Evolutionary conservation across 202 grass and related monocot genomes (phyloP).

Genomic region (Zoysia matrella): DNA sequence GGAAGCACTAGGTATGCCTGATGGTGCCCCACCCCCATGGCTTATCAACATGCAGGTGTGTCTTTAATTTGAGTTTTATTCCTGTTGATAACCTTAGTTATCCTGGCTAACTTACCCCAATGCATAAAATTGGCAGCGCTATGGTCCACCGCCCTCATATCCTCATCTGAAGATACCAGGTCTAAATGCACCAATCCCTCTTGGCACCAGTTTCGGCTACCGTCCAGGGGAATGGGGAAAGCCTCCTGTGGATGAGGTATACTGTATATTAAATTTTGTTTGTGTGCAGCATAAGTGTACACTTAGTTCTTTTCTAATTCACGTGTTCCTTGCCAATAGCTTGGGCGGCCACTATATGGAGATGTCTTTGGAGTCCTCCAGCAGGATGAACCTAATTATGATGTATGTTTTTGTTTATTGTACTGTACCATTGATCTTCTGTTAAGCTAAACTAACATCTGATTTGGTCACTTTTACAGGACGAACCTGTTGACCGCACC

Average conservation of each 20-base stretch:
- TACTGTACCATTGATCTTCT: not conserved
- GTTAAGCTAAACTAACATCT: slow-evolving; percentile 9
- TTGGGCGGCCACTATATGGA: not conserved
- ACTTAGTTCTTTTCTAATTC: slow-evolving; percentile 5
- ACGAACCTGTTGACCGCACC: slow-evolving; percentile 90
- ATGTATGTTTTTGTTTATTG: slow-evolving; percentile 51
- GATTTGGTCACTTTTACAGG: slow-evolving; percentile 51
- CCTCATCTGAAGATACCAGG: slow-evolving; percentile 93
- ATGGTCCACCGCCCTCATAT: slow-evolving; percentile 69
- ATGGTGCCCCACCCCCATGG: too few species aligned
- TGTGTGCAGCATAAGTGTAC: not conserved
- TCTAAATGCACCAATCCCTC: slow-evolving; percentile 89
- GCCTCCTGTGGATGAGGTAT: slow-evolving; percentile 19
- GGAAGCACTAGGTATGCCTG: too few species aligned
- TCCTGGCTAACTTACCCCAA: slow-evolving; percentile 23
- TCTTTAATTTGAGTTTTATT: not conserved
- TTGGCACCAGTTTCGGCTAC: slow-evolving; percentile 90
- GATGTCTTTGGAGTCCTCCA: too few species aligned
- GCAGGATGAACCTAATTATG: slow-evolving; percentile 62
- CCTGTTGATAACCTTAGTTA: slow-evolving; percentile 4
- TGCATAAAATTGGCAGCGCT: slow-evolving; percentile 1
- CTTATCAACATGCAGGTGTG: too few species aligned
- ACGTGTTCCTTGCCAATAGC: slow-evolving; percentile 51
- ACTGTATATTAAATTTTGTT: slow-evolving; percentile 6
- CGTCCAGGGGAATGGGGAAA: slow-evolving; percentile 97